Evolutionary conservation across 1,139 yeast species (phyloP), one percentile per base, ranked within the genome.

Genomic region (Yamadazyma diddensiae): DNA sequence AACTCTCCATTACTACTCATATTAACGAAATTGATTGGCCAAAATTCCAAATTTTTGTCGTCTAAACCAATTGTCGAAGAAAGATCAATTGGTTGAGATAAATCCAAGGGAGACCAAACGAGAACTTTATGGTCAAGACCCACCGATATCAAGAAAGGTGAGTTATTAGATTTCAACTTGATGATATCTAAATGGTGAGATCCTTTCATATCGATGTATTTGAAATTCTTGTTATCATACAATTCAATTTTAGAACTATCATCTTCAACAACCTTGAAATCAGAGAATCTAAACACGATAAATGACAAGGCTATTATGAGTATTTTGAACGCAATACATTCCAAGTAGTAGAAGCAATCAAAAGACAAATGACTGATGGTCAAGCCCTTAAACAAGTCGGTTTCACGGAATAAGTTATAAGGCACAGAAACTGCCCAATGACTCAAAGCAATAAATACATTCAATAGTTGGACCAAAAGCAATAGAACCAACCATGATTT

Each of bases 111-210:
- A 1, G 86, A 78, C 94, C 94, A 85, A 8, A 84, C 74, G 23
- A 77, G 56, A 2, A 85, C 66, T 38, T 70, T 76, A 46, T 82
- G 88, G 48, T 85, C 94, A 45, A 86, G 59, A 3, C 90, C 90
- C 19, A 82, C 70, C 0, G 90, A 73, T 0, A 82, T 79, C 24
- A 85, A 62, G 49, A 70, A 80, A 9, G 81, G 82, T 46, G 72
- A 70, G 30, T 69, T 64, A 21, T 81, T 77, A 1, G 86, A 72
- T 11, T 65, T 61, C 10, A 84, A 61, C 39, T 70, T 70, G 23
- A 82, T 65, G 6, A 84, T 70, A 53, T 86, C 95, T 31, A 83
- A 59, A 17, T 64, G 55, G 50, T 82, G 88, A 2, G 33, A 22
- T 11, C 39, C 38, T 16, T 61, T 43, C 29, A 85, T 60, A 41